These are phyloP conservation scores for Entonaema liquescens DNA, from an alignment of 495 filamentous ascomycete genomes.

Conservation along the genomic window DNA sequence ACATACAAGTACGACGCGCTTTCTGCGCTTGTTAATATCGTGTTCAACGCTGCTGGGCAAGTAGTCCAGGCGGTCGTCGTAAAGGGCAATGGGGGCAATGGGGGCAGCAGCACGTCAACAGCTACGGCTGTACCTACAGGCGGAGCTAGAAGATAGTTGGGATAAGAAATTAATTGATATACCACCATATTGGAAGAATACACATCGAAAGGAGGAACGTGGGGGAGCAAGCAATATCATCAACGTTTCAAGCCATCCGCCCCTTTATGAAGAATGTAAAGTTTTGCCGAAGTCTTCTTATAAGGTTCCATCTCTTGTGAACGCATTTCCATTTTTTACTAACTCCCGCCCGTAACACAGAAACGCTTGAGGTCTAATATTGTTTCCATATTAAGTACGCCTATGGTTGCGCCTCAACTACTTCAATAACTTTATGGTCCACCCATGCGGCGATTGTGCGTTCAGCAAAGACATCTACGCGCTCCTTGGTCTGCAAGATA, in stretches of 20 bases:
- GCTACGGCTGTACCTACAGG: neutral
- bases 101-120: conserved; percentile 17
- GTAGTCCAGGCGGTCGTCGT: conserved; percentile 65
- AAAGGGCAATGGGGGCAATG: conserved; percentile 18
- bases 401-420: conserved; percentile 42
- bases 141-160: neutral
- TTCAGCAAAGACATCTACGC: conserved; percentile 45
- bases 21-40: conserved; percentile 64
- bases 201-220: no score
- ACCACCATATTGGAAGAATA: neutral
- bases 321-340: no score
- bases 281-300: no score
- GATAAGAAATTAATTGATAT: neutral
- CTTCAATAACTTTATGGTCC: conserved; percentile 48
- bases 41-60: conserved; percentile 63
- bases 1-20: conserved; percentile 61
- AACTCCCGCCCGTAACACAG: no score
- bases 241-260: no score
- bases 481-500: conserved; percentile 44
- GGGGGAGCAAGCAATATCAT: no score
- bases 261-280: no score
- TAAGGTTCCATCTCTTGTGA: no score
- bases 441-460: conserved; percentile 46
- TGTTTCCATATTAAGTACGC: neutral
- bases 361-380: neutral